Percentiles rank a stretch among this genome's conserved stretches.
These are phyloP conservation scores for Brettanomyces custersianus DNA, from an alignment of 805 yeast genomes.

Conservation along the genomic window DNA sequence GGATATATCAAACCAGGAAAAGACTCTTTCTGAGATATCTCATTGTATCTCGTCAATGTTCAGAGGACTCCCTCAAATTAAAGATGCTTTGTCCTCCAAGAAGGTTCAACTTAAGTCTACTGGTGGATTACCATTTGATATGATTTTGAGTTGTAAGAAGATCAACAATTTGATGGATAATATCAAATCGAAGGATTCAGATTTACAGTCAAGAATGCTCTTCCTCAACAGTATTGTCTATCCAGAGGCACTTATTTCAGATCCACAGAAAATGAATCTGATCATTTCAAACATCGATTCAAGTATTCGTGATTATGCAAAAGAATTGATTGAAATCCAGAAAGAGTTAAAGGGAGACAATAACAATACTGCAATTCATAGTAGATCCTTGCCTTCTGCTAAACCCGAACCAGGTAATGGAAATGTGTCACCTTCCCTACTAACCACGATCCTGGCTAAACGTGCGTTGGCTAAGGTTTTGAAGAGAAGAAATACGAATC, in stretches of 20 bases:
- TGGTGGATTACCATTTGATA: conserved; percentile 1
- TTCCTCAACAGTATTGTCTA: conserved; percentile 19
- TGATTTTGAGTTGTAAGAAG: not conserved
- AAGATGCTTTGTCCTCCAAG: not conserved
- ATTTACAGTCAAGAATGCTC: conserved; percentile 18
- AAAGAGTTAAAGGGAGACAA: conserved; percentile 4
- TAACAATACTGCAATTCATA: too few relatives aligned
- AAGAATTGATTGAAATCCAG: conserved; percentile 12
- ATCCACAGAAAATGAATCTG: conserved; percentile 20
- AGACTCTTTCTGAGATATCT: not conserved
- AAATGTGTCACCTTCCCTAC: too few relatives aligned
- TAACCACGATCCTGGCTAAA: too few relatives aligned
- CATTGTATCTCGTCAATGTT: not conserved
- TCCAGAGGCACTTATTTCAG: conserved; percentile 21
- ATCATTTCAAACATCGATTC: conserved; percentile 21
- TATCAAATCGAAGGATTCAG: conserved; percentile 9
- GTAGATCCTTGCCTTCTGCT: too few relatives aligned
- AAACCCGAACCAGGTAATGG: too few relatives aligned
- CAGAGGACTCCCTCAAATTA: not conserved
- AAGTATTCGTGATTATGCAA: conserved; percentile 12
- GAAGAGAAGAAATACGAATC: not conserved
- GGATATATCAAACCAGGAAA: not conserved
- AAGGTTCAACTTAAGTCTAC: not conserved
- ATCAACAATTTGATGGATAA: not conserved
- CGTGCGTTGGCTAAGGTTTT: not conserved